Evolutionary conservation across 1,139 yeast genomes (phyloP).

Genomic region (Suhomyces terraborum): DNA sequence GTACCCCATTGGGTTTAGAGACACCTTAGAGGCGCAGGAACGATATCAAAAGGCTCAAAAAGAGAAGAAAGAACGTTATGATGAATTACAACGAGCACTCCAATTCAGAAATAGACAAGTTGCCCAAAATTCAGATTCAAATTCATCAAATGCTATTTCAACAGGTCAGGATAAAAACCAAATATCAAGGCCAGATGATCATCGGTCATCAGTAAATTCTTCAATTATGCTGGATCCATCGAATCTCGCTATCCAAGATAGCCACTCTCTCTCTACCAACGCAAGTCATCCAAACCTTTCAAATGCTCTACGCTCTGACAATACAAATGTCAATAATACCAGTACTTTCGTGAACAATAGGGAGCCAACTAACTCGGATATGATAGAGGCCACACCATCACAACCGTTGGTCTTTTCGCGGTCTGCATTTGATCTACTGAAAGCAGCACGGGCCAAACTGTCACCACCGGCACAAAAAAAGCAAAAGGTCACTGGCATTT

Average conservation of each 20-base stretch:
- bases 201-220: no score
- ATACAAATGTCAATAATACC: no score
- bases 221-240: no score
- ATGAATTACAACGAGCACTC: constrained; percentile 1
- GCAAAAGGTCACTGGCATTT: constrained; percentile 23
- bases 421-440: constrained; percentile 21
- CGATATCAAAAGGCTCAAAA: constrained; percentile 10
- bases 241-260: no score
- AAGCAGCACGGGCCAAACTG: constrained; percentile 6
- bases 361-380: neutral
- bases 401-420: constrained; percentile 15
- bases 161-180: neutral
- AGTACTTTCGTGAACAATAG: neutral
- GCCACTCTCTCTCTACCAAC: no score
- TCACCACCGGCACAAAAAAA: constrained; percentile 19
- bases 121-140: neutral
- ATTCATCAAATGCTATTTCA: neutral
- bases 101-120: neutral
- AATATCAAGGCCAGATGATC: no score
- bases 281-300: neutral
- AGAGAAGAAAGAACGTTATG: constrained; percentile 6
- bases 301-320: neutral
- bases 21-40: constrained; percentile 14
- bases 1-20: constrained; percentile 9
- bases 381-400: neutral